Conservation (phyloP, 2,329 filamentous ascomycete genomes). For the Xylaria sp. region DNA sequence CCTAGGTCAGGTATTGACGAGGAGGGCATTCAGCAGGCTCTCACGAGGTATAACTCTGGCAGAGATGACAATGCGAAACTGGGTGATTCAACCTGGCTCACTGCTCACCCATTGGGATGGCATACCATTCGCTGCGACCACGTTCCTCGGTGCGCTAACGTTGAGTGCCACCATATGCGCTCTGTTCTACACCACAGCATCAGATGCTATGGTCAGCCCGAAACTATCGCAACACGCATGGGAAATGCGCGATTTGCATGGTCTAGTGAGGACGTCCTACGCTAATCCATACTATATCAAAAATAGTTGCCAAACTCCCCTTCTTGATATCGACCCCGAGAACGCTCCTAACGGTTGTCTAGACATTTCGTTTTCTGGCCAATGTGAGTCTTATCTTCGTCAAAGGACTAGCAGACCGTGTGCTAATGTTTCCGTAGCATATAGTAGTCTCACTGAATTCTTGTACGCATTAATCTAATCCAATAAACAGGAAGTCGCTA, state of each 20-base stretch:
- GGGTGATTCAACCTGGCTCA: conserved; percentile 78
- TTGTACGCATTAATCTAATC: conserved; percentile 48
- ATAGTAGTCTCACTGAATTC: conserved; percentile 75
- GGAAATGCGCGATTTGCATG: conserved; percentile 62
- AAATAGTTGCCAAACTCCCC: conserved; percentile 70
- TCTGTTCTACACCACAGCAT: conserved; percentile 81
- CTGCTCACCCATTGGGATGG: conserved; percentile 76
- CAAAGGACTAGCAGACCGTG: background rate
- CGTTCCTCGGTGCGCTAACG: conserved; percentile 72
- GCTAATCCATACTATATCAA: conserved; percentile 70
- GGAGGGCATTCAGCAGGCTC: conserved; percentile 70
- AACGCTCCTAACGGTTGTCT: conserved; percentile 68
- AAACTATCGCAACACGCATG: conserved; percentile 71
- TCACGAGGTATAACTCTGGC: conserved; percentile 76
- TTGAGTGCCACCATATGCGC: conserved; percentile 73
- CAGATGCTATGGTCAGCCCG: conserved; percentile 78
- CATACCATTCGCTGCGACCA: conserved; percentile 71
- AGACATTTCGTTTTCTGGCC: conserved; percentile 75
- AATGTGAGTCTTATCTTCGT: conserved; percentile 54
- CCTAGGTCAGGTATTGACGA: conserved; percentile 78
- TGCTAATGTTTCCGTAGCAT: conserved; percentile 55
- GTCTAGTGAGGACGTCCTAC: conserved; percentile 70
- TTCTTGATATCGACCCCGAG: conserved; percentile 57
- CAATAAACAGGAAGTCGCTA: conserved; percentile 19
- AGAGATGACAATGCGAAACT: conserved; percentile 81